Base-by-base conservation (phyloP, 306 rosid genomes). In the Trichosanthes truncata region DNA sequence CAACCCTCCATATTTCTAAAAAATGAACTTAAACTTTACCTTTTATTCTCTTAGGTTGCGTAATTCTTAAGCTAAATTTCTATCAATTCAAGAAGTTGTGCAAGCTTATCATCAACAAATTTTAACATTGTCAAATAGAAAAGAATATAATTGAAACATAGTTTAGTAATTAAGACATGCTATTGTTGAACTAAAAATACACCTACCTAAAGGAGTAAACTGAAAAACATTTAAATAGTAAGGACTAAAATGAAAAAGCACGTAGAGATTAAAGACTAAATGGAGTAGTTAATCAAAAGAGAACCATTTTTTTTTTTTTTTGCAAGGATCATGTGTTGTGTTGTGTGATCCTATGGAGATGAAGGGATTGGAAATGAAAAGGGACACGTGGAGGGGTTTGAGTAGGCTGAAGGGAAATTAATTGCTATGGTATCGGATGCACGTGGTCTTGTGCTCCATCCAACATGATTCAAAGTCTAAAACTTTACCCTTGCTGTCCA, bases 381-480 rank as follows among this genome's bases (percentile, higher is more conserved):
- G 18, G 17, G 75, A 71, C 76, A 23, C 76, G 56, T 25, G 76
- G 76, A 55, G 9, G 1, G 12, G 8, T 2, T 71, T 43, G 9
- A 43, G 51, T 23, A 25, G 76, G 21, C 2, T 45, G 73, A 68
- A 21, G 26, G 76, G 2, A 26, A 4, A 43, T 71, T 71, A 23
- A 71, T 45, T 45, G 76, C 13, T 21, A 9, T 41, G 21, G 76
- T 43, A 83, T 43, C 76, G 78, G 8, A 26, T 57, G 87, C 93
- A 90, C 87, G 76, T 90, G 91, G 84, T 68, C 41, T 80, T 86
- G 87, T 81, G 80, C 86, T 45, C 29, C 61, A 7, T 53, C 76
- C 76, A 68, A 38, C 55, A 23, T 14, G 53, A 67, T 21, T 31
- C 36, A 1, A 13, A 61, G 21, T 68, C 75, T 68, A 68, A 68